phyloP scores from a whole-genome alignment of 768 basidiomycete species.

The Macrolepiota fuliginosa region DNA sequence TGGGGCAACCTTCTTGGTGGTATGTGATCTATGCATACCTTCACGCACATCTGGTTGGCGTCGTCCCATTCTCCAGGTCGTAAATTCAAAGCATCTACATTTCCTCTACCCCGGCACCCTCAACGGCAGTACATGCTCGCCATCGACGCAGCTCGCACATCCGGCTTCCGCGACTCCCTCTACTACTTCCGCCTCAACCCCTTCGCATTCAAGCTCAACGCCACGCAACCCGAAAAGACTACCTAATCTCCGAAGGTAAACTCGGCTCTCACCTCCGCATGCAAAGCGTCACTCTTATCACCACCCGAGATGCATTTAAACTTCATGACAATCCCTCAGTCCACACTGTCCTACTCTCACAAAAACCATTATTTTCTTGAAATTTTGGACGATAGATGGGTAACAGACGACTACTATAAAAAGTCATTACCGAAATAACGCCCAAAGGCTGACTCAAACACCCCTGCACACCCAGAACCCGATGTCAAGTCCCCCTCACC shows the following conservation, averaged over 20 bases:
- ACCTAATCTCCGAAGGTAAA: constrained; percentile 86
- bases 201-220: constrained; percentile 85
- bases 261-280: too few species aligned
- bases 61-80: constrained; percentile 54
- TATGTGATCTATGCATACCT: constrained; percentile 32
- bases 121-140: constrained; percentile 90
- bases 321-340: constrained; percentile 92
- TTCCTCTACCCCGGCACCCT: constrained; percentile 87
- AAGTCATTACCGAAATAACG: constrained; percentile 70
- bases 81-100: too few species aligned
- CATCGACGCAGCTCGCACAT: constrained; percentile 95
- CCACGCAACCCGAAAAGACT: constrained; percentile 96
- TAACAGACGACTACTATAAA: constrained; percentile 93
- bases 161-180: constrained; percentile 95
- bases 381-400: constrained; percentile 79
- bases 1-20: constrained; percentile 84
- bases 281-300: constrained; percentile 90
- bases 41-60: constrained; percentile 9
- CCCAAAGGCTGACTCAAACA: constrained; percentile 76
- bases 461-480: too few species aligned
- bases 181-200: constrained; percentile 95
- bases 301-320: constrained; percentile 91
- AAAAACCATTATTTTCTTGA: background rate
- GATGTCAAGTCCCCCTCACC: too few species aligned
- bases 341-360: constrained; percentile 50